These are phyloP conservation scores for Fraxinus xanthoxyloides DNA, from an alignment of 305 asterid genomes.

Conservation along the genomic window DNA sequence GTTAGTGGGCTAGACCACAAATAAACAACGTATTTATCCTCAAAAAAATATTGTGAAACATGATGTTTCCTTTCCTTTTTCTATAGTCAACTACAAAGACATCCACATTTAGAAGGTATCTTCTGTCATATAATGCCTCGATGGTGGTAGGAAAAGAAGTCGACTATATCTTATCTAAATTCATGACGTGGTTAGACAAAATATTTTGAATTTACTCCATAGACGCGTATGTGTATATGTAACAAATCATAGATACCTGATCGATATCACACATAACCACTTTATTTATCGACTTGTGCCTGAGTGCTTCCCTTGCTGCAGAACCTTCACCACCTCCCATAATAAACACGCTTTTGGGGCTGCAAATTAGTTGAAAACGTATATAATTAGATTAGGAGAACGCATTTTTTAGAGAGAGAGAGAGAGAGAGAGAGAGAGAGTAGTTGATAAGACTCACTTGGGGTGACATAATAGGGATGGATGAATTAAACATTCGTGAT, in stretches of 20 bases:
- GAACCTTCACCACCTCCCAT: slow-evolving; percentile 99
- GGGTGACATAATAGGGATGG: slow-evolving; percentile 92
- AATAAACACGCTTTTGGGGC: slow-evolving; percentile 74
- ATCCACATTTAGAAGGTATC: background rate
- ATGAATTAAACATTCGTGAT: slow-evolving; percentile 95
- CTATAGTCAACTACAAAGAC: background rate
- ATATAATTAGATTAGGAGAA: background rate
- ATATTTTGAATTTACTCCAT: background rate
- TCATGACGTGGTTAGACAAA: background rate
- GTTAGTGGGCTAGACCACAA: background rate
- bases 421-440: too few relatives aligned
- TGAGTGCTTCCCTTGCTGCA: slow-evolving; percentile 87
- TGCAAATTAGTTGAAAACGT: slow-evolving; percentile 17
- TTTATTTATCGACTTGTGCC: slow-evolving; percentile 72
- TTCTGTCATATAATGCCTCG: background rate
- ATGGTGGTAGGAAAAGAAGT: background rate
- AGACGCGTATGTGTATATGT: background rate
- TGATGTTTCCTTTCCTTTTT: background rate
- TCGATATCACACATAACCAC: slow-evolving; percentile 97
- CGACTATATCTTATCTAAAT: background rate
- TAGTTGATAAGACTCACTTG: slow-evolving; percentile 42
- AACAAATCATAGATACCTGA: slow-evolving; percentile 43
- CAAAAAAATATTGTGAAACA: background rate
- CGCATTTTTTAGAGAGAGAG: too few relatives aligned
- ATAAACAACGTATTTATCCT: background rate